phyloP scores from a whole-genome alignment of 139 green algal species.

The Haematococcus lacustris region DNA sequence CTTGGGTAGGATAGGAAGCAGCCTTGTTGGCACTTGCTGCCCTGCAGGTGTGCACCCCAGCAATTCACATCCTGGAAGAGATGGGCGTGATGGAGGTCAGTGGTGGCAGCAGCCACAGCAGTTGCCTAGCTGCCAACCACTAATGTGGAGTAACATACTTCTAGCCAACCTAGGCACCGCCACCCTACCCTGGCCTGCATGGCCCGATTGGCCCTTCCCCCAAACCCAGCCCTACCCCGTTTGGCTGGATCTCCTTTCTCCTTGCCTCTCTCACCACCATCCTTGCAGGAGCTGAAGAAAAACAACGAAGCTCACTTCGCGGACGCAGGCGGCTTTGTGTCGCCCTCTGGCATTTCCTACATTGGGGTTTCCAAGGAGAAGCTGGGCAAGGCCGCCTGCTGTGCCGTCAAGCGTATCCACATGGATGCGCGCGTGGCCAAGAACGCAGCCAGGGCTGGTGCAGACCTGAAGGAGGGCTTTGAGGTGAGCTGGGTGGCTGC shows the following conservation, averaged over 20 bases:
- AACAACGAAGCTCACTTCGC: conserved; percentile 85
- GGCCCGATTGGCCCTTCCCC: not conserved
- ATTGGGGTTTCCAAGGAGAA: conserved; percentile 54
- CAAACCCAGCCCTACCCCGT: not conserved
- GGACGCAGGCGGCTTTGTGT: conserved; percentile 65
- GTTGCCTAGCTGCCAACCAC: no score
- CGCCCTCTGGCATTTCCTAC: conserved; percentile 74
- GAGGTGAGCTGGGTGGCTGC: no score
- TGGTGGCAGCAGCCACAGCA: not conserved
- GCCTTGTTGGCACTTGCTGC: no score
- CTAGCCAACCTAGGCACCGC: no score
- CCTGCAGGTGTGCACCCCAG: conserved; percentile 74
- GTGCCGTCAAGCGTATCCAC: conserved; percentile 79
- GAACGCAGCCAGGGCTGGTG: conserved; percentile 38
- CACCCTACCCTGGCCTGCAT: no score
- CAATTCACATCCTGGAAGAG: conserved; percentile 64
- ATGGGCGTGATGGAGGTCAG: conserved; percentile 44
- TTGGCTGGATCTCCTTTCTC: no score
- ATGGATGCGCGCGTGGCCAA: conserved; percentile 73
- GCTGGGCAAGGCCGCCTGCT: conserved; percentile 51
- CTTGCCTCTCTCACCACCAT: not conserved
- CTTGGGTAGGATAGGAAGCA: no score
- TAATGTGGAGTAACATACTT: no score
- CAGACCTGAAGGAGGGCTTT: conserved; percentile 75
- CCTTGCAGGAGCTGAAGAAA: conserved; percentile 64